phyloP scores from a whole-genome alignment of 805 yeast species.

The Myxozyma melibiosi region DNA sequence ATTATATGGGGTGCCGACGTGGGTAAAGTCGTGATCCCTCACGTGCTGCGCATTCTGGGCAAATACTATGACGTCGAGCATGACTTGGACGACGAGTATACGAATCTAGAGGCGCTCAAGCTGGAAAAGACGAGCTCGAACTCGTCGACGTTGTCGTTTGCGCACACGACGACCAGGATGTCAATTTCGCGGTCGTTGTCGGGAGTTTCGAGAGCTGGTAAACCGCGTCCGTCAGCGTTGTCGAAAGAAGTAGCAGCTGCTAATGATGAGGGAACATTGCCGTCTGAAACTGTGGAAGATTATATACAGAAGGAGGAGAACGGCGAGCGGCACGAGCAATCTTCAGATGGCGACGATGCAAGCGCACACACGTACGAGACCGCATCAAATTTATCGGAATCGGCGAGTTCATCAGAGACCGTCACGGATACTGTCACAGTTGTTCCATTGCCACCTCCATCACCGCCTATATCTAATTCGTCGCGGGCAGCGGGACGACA shows the following conservation, averaged over 20 bases:
- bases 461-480: not conserved
- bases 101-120: conserved; percentile 1
- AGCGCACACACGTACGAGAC: not conserved
- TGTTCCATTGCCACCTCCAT: not conserved
- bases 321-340: not conserved
- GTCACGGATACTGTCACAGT: conserved; percentile 6
- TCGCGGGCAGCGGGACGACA: not conserved
- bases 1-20: conserved; percentile 84
- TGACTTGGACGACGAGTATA: not conserved
- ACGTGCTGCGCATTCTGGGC: conserved; percentile 23
- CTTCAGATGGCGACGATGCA: conserved; percentile 2
- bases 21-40: conserved; percentile 48
- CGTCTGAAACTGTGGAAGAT: too few relatives aligned
- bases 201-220: not conserved
- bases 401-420: conserved; percentile 3
- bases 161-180: not conserved
- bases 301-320: not conserved
- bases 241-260: not conserved
- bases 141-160: conserved; percentile 7
- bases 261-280: too few relatives aligned
- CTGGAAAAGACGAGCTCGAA: not conserved
- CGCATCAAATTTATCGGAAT: conserved; percentile 2
- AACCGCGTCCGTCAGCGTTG: not conserved
- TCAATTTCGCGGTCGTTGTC: not conserved
- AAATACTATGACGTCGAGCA: not conserved